phyloP scores from a whole-genome alignment of 495 filamentous ascomycete genomes.

The Friedmanniomyces endolithicus region DNA sequence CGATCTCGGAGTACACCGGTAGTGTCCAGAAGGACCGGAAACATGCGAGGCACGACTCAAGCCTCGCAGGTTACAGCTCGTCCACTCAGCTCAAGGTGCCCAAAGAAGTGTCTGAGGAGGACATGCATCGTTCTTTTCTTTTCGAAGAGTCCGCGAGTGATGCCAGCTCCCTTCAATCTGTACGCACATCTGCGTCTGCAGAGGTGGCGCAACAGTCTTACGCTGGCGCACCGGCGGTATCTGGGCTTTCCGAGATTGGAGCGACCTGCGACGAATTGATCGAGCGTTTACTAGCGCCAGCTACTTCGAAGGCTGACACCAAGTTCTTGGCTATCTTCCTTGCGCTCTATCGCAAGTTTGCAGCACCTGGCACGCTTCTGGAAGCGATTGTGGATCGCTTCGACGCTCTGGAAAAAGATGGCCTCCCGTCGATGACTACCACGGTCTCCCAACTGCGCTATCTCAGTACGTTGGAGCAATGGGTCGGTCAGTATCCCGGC shows the following conservation, averaged over 20 bases:
- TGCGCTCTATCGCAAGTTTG: conserved; percentile 91
- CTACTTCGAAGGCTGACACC: conserved; percentile 70
- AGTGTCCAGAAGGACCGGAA: conserved; percentile 11
- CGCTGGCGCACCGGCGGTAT: neutral
- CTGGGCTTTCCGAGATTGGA: conserved; percentile 20
- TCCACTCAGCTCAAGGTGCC: conserved; percentile 3
- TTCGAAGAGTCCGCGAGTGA: conserved; percentile 30
- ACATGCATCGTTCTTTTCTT: conserved; percentile 17
- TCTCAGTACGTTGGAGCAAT: conserved; percentile 71
- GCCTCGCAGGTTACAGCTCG: conserved; percentile 10
- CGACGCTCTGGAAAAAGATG: conserved; percentile 43
- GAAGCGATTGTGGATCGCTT: conserved; percentile 61
- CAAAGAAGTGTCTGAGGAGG: conserved; percentile 1
- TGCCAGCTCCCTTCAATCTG: conserved; percentile 17
- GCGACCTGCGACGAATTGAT: conserved; percentile 74
- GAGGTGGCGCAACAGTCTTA: neutral
- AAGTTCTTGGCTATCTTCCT: conserved; percentile 82
- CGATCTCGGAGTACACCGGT: conserved; percentile 30
- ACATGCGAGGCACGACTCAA: conserved; percentile 22
- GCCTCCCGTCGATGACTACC: conserved; percentile 48
- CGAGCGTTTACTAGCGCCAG: conserved; percentile 66
- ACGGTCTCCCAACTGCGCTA: conserved; percentile 71
- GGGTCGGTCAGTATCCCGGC: conserved; percentile 81
- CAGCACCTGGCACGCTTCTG: conserved; percentile 64
- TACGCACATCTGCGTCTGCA: conserved; percentile 12